These are phyloP conservation scores for Calycina herbarum DNA, from an alignment of 2,329 filamentous ascomycete species.

Conservation along the genomic window DNA sequence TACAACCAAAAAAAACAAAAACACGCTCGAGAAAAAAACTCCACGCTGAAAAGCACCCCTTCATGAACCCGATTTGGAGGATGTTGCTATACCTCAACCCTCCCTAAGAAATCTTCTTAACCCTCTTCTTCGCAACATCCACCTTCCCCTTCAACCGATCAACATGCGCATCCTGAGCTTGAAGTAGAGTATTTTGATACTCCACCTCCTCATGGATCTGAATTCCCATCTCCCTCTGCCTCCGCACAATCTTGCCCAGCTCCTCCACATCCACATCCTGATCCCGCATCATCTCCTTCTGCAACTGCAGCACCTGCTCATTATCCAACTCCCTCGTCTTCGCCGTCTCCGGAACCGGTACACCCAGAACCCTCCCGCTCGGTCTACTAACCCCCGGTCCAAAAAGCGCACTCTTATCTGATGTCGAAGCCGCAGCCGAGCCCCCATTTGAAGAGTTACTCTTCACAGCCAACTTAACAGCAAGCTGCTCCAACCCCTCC, in stretches of 20 bases:
- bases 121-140: slow-evolving; percentile 70
- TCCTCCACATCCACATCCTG: slow-evolving; percentile 74
- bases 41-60: neutral
- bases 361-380: slow-evolving; percentile 69
- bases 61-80: neutral
- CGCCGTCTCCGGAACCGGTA: slow-evolving; percentile 71
- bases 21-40: neutral
- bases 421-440: slow-evolving; percentile 24
- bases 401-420: slow-evolving; percentile 49
- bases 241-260: slow-evolving; percentile 66
- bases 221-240: slow-evolving; percentile 76
- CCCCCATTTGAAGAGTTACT: slow-evolving; percentile 29
- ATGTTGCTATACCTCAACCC: too few species aligned
- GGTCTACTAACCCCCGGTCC: slow-evolving; percentile 40
- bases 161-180: slow-evolving; percentile 64
- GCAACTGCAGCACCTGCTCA: slow-evolving; percentile 69
- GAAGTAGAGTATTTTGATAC: slow-evolving; percentile 69
- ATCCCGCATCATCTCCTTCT: slow-evolving; percentile 70
- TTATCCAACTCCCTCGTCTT: slow-evolving; percentile 78
- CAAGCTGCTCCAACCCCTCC: slow-evolving; percentile 72
- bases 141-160: slow-evolving; percentile 68
- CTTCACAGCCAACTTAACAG: slow-evolving; percentile 57
- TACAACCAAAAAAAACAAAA: neutral
- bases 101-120: slow-evolving; percentile 55
- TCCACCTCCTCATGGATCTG: slow-evolving; percentile 74